A percentile compares a stretch with the other conserved stretches of the same genome.
phyloP scores from a whole-genome alignment of 2,329 filamentous ascomycete species.

The Botrytis tulipae region DNA sequence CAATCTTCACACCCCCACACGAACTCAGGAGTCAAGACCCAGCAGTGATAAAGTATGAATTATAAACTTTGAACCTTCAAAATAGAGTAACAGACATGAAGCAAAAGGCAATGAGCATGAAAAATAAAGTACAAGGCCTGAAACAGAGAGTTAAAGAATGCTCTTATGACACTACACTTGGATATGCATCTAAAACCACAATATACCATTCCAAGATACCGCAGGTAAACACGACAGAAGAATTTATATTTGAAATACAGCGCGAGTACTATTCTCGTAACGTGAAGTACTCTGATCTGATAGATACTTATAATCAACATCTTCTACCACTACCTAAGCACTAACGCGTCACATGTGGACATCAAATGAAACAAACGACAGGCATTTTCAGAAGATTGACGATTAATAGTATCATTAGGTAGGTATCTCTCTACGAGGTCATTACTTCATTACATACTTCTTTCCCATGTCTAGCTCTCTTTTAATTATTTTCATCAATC shows the following conservation, averaged over 20 bases:
- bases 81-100: neutral
- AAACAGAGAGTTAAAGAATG: neutral
- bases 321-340: neutral
- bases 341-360: neutral
- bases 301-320: neutral
- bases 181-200: too few species aligned
- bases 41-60: neutral
- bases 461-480: neutral
- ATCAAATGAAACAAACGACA: neutral
- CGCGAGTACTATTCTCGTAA: neutral
- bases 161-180: neutral
- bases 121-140: too few species aligned
- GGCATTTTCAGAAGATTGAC: too few species aligned
- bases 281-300: neutral
- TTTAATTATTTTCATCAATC: neutral
- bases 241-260: neutral
- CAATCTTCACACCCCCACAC: rapidly evolving
- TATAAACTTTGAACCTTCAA: too few species aligned
- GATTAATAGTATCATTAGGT: neutral
- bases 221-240: too few species aligned
- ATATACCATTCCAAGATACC: too few species aligned
- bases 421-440: neutral
- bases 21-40: neutral
- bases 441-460: slow-evolving; percentile 7
- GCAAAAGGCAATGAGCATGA: neutral